Evolutionary conservation across 495 filamentous ascomycete genomes (phyloP).

Genomic region (Pseudevernia furfuracea): DNA sequence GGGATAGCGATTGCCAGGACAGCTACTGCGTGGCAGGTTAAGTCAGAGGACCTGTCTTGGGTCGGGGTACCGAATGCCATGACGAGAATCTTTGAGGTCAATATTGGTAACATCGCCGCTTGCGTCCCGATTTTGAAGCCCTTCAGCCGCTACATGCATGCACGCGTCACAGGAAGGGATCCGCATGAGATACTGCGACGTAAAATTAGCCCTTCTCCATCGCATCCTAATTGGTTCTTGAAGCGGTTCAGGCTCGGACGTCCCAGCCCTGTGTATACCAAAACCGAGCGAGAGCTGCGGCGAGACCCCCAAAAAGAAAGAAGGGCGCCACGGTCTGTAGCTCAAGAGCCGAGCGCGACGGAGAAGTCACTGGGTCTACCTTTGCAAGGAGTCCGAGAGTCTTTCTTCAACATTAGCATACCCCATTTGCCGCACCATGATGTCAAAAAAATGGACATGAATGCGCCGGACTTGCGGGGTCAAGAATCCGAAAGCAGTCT

Average conservation of each 20-base stretch:
- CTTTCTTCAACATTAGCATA: not conserved
- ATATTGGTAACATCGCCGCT: conserved; percentile 20
- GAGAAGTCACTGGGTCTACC: not conserved
- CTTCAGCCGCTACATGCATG: conserved; percentile 13
- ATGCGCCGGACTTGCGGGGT: not conserved
- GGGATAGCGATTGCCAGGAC: conserved; percentile 16
- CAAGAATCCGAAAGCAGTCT: not conserved
- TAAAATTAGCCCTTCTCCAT: not conserved
- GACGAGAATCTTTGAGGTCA: conserved; percentile 20
- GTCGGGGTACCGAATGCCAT: conserved; percentile 15
- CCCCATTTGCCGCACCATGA: not conserved
- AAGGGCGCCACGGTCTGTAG: not conserved
- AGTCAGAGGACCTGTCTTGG: conserved; percentile 17
- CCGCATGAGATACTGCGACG: conserved; percentile 15
- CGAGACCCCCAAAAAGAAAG: not conserved
- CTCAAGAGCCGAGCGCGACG: not conserved
- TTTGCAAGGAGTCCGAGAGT: not conserved
- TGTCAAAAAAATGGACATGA: not conserved
- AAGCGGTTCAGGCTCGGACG: not conserved
- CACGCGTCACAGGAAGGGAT: conserved; percentile 2
- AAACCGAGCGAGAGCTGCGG: not conserved
- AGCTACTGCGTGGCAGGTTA: conserved; percentile 13
- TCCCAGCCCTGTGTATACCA: not conserved
- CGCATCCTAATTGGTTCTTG: not conserved
- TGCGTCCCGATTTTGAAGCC: conserved; percentile 22